These are phyloP conservation scores for Musa troglodytarum DNA, from an alignment of 176 grass and related monocot genomes.

Conservation along the genomic window DNA sequence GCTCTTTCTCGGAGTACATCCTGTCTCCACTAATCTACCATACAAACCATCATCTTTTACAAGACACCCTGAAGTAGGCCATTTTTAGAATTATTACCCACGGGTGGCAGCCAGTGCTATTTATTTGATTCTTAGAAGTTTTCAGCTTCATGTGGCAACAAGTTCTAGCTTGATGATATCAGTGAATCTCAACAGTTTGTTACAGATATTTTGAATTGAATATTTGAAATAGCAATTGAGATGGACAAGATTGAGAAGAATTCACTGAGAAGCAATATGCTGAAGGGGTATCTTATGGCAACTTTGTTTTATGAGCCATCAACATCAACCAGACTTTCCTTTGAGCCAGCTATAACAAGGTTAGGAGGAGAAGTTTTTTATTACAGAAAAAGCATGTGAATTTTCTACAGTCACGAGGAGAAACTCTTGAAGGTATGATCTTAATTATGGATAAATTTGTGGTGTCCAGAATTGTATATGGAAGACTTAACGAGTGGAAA, in stretches of 20 bases:
- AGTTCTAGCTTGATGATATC: conserved; percentile 53
- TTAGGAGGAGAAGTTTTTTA: conserved; percentile 76
- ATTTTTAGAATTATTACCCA: not conserved
- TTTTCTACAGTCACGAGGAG: conserved; percentile 91
- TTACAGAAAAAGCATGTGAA: conserved; percentile 83
- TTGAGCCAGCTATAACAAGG: conserved; percentile 73
- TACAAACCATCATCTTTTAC: not conserved
- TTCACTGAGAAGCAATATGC: conserved; percentile 38
- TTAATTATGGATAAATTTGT: not conserved
- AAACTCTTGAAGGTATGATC: conserved; percentile 66
- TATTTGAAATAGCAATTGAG: conserved; percentile 76
- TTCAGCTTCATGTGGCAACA: conserved; percentile 1
- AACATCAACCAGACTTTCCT: conserved; percentile 76
- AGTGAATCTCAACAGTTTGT: conserved; percentile 88
- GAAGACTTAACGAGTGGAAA: not conserved
- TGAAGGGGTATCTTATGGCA: conserved; percentile 82
- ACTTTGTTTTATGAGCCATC: conserved; percentile 79
- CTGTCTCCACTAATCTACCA: not conserved
- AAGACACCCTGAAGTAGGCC: not conserved
- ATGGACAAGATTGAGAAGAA: conserved; percentile 70
- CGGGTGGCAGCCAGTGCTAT: not conserved
- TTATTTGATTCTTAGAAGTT: not conserved
- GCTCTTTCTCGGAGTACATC: not conserved
- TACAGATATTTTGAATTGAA: conserved; percentile 42
- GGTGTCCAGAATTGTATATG: not conserved